Evolutionary conservation across 768 basidiomycete genomes (phyloP).

Genomic region (Pluteus cervinus): DNA sequence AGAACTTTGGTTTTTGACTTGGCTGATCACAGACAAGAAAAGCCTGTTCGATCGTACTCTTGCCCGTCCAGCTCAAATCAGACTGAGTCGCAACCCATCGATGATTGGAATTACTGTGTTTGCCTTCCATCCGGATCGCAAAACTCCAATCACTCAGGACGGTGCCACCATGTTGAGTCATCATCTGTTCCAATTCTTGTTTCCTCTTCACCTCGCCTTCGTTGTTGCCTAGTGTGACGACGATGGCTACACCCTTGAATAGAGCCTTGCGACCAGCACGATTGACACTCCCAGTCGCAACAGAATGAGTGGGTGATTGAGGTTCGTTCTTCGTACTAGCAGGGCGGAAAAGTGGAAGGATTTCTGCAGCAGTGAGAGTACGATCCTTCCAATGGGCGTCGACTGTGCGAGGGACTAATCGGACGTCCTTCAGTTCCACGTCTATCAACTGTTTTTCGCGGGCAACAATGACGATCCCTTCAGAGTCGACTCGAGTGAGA

Average conservation of each 20-base stretch:
- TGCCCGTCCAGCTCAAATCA: conserved; percentile 41
- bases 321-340: too few species aligned
- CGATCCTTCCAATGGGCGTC: conserved; percentile 50
- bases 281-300: too few species aligned
- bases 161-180: conserved; percentile 46
- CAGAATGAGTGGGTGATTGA: too few species aligned
- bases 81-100: conserved; percentile 46
- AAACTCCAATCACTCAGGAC: conserved; percentile 59
- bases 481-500: conserved; percentile 22
- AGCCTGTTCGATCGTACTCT: conserved; percentile 40
- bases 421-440: conserved; percentile 32
- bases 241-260: too few species aligned
- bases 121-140: conserved; percentile 52
- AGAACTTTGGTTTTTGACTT: conserved; percentile 71
- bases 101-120: conserved; percentile 31
- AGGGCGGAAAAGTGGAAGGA: conserved; percentile 37
- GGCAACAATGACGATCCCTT: conserved; percentile 28
- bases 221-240: too few species aligned
- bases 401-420: conserved; percentile 47
- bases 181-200: too few species aligned
- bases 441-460: conserved; percentile 31
- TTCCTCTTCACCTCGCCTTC: too few species aligned
- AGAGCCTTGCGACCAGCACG: too few species aligned
- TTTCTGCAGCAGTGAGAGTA: conserved; percentile 28
- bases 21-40: conserved; percentile 65